phyloP scores from a whole-genome alignment of 495 filamentous ascomycete species.

The Geoglossum glabrum region DNA sequence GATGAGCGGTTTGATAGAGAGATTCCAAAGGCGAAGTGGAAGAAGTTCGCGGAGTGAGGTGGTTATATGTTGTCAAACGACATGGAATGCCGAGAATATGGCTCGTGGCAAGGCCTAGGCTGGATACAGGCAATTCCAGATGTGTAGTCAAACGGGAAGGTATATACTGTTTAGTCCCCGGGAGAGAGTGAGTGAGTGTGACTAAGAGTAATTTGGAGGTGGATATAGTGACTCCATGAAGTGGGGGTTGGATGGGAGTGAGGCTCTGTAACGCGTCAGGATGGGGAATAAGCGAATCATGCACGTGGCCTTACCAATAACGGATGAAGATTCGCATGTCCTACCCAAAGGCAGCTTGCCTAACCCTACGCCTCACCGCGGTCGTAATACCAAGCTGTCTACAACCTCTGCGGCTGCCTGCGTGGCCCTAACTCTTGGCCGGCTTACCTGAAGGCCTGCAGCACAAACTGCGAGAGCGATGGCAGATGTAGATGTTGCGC shows the following conservation, averaged over 20 bases:
- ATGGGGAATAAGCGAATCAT: background rate
- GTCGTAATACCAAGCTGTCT: background rate
- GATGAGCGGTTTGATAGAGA: background rate
- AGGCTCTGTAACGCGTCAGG: background rate
- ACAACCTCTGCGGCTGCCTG: background rate
- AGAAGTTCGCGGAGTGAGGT: background rate
- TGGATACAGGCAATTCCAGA: too few relatives aligned
- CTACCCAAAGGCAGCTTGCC: too few relatives aligned
- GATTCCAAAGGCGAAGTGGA: background rate
- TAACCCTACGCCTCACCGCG: too few relatives aligned
- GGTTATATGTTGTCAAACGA: background rate
- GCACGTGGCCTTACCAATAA: background rate
- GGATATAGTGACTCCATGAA: background rate
- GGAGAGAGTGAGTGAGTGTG: background rate
- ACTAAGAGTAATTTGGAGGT: background rate
- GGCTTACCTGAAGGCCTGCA: background rate
- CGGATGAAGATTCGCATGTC: too few relatives aligned
- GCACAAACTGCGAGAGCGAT: conserved; percentile 22
- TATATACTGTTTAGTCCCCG: background rate
- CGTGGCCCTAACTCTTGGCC: background rate
- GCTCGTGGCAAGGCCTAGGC: too few relatives aligned
- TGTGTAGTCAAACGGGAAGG: background rate
- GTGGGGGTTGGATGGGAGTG: background rate
- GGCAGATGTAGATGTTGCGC: conserved; percentile 42
- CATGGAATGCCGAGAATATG: background rate